Conservation (phyloP, 257 asterid genomes). For the Forsythia viridissima region DNA sequence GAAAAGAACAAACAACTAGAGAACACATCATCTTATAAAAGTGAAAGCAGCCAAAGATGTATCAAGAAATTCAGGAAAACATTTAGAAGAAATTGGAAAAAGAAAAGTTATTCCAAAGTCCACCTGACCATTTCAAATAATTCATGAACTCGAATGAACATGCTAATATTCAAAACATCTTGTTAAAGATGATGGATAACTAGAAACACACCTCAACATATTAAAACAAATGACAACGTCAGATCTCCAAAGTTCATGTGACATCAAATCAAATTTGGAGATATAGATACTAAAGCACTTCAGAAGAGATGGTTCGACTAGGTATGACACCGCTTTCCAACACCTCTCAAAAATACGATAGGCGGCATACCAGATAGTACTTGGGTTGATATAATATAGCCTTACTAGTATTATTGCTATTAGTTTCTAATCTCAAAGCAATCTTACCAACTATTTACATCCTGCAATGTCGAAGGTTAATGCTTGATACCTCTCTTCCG, state of each 20-base stretch:
- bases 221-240: constrained; percentile 19
- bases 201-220: constrained; percentile 14
- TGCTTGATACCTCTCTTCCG: constrained; percentile 97
- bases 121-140: constrained; percentile 3
- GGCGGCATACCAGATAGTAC: constrained; percentile 63
- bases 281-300: constrained; percentile 38
- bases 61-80: background rate
- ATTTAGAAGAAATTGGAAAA: background rate
- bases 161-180: constrained; percentile 1
- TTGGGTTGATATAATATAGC: constrained; percentile 36
- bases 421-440: constrained; percentile 90
- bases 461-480: constrained; percentile 90
- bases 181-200: constrained; percentile 22
- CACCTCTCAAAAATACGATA: constrained; percentile 54
- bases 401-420: constrained; percentile 64
- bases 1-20: background rate
- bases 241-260: constrained; percentile 28
- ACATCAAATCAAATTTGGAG: constrained; percentile 19
- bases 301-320: constrained; percentile 46
- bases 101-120: constrained; percentile 8
- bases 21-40: constrained; percentile 13
- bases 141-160: background rate
- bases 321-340: constrained; percentile 44
- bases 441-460: constrained; percentile 98
- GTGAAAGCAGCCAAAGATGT: background rate